Evolutionary conservation across 192 early-diverging fungal species (phyloP), one percentile per base, ranked within the genome.

Genomic region (Jimgerdemannia flammicorona): DNA sequence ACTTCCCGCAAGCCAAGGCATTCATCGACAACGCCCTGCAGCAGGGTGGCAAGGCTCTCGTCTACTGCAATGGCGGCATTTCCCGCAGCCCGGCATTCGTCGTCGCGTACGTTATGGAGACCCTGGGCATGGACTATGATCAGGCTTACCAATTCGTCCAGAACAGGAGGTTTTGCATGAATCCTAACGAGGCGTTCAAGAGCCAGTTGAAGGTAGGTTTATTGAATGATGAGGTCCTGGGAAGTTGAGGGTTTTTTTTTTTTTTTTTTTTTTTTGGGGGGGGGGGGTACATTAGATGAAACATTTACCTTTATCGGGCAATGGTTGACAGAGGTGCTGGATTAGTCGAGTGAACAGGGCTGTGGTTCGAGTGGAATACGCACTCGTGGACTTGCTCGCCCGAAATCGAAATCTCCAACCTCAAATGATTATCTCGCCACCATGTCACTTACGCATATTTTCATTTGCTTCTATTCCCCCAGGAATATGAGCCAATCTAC

Each of bases 41-140:
- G 18, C 49, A 73, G 14, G 79, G 81, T 43, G 85, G 87, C 2
- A 90, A 83, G 59, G 89, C 92, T 4, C 72, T 94, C 3, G 87
- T 92, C 43, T 91, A 89, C 44, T 93, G 92, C 70, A 92, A 88
- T 78, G 92, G 91, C 29, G 96, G 95, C 9, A 93, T 98, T 69
- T 93, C 93, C 3, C 85, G 95, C 72, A 90, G 90, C 41, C 93
- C 96, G 7, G 86, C 92, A 44, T 94, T 98, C 83, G 93, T 96
- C 0, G 90, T 95, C 40, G 95, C 95, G 3, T 98, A 95, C 83
- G 74, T 97, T 54, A 98, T 98, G 93, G 91, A 91, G 72, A 85
- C 85, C 0, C 86, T 90, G 79, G 79, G 85, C 2, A 77, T 91
- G 78, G 86, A 86, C 41, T 95, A 91, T 70, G 74, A 83, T 39